Base-by-base conservation (phyloP, 495 filamentous ascomycete species). In the Thermothielavioides terrestris region DNA sequence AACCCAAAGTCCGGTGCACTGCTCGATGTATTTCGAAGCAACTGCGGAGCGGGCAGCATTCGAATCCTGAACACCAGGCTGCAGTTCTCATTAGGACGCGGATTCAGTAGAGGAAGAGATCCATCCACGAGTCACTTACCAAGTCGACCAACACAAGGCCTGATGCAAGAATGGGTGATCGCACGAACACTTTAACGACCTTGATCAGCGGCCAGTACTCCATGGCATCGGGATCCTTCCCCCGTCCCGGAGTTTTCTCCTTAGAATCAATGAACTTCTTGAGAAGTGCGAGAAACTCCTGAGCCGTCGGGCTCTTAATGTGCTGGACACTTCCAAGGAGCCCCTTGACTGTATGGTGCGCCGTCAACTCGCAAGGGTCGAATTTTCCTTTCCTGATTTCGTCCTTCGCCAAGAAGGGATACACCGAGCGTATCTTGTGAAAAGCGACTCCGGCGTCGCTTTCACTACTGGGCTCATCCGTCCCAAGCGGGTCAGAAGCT, bases 151-250 rank as follows among this genome's bases (percentile, higher is more conserved):
- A 67, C 3, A 82, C 75, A 1, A 78, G 73, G 3, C 84, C 84
- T 10, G 79, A 82, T 6, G 73, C 67, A 9, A 88, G 63, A 7
- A 73, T 74, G 4, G 66, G 42, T 3, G 78, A 66, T 58, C 78
- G 84, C 22, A 73, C 65, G 46, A 77, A 84, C 17, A 87, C 65
- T 45, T 68, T 70, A 27, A 87, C 80, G 15, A 82, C 77, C 43
- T 79, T 77, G 40, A 87, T 78, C 14, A 88, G 60, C 0, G 84
- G 84, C 83, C 82, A 87, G 34, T 70, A 77, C 22, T 77, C 76
- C 61, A 79, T 77, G 2, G 55, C 30, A 15, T 30, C 54, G 42
- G 28, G 57, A 17, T 67, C 50, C 17, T 69, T 44, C 44, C 34
- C 35, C 6, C 15, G 3, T 0, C 40, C 44, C 1, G n/a, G 6